Percentiles rank a stretch among this genome's conserved stretches.
These are phyloP conservation scores for Paramecium sonneborni DNA, from an alignment of 73 alveolate genomes.

Conservation along the genomic window DNA sequence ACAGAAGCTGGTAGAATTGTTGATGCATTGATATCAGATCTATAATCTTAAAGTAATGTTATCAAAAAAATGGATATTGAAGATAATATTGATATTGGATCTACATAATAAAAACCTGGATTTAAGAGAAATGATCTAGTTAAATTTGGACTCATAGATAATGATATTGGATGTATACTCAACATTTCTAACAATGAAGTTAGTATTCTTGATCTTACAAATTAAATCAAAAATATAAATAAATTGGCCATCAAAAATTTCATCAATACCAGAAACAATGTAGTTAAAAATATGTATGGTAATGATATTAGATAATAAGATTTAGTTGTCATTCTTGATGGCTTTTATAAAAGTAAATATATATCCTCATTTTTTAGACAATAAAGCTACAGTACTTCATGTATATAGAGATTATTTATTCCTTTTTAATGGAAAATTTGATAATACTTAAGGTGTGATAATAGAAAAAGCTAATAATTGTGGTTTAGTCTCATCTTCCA, in stretches of 20 bases:
- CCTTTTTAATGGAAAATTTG: conserved; percentile 41
- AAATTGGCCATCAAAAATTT: neutral
- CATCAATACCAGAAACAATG: conserved; percentile 17
- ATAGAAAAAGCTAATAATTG: conserved; percentile 46
- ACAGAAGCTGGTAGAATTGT: conserved; percentile 11
- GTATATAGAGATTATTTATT: conserved; percentile 43
- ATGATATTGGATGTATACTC: conserved; percentile 29
- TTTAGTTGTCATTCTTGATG: conserved; percentile 21
- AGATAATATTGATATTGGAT: neutral
- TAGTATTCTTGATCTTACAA: neutral
- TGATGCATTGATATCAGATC: neutral
- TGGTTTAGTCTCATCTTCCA: conserved; percentile 18
- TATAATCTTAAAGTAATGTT: neutral
- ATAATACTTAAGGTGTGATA: conserved; percentile 22
- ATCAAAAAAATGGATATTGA: neutral
- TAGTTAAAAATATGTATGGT: conserved; percentile 27
- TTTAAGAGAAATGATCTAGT: conserved; percentile 3
- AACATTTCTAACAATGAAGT: neutral
- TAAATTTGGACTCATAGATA: conserved; percentile 19
- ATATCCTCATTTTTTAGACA: neutral
- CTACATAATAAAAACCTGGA: neutral
- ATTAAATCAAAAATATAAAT: neutral
- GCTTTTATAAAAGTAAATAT: conserved; percentile 25
- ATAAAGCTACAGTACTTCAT: conserved; percentile 31
- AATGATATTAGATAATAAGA: conserved; percentile 41